A percentile compares a stretch with the other conserved stretches of the same genome.
These are phyloP conservation scores for Aegle marmelos DNA, from an alignment of 345 rosid species.

Conservation along the genomic window DNA sequence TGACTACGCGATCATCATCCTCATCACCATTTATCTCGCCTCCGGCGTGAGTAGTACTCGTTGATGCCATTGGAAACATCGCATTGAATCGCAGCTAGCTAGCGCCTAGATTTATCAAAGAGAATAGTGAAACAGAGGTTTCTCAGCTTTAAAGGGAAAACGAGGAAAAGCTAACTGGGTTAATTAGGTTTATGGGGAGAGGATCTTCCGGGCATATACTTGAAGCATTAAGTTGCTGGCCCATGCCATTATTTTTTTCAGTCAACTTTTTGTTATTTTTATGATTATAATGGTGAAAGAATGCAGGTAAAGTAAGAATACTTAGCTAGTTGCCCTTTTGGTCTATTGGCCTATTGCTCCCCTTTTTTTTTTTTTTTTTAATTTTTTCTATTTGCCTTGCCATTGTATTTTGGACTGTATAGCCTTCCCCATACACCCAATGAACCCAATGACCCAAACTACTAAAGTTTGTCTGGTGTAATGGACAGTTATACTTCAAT, in stretches of 20 bases:
- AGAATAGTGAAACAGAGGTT: constrained; percentile 1
- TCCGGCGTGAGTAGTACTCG: not conserved
- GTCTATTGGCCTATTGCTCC: not conserved
- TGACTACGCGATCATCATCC: not conserved
- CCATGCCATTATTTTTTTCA: constrained; percentile 1
- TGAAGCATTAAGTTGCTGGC: constrained; percentile 32
- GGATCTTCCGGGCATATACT: constrained; percentile 48
- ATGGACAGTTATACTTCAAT: not conserved
- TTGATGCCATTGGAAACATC: constrained; percentile 6
- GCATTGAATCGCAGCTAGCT: not conserved
- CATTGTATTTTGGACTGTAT: constrained; percentile 1
- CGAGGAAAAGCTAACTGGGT: not conserved
- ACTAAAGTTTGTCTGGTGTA: too few relatives aligned
- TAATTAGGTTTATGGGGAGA: constrained; percentile 4
- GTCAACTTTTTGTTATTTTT: constrained; percentile 8
- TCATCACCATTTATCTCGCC: constrained; percentile 13
- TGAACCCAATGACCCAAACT: too few relatives aligned
- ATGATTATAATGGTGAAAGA: not conserved
- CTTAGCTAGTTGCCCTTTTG: not conserved
- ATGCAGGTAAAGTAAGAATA: not conserved
- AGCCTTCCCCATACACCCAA: not conserved
- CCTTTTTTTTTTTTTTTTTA: not conserved
- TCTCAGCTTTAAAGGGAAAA: constrained; percentile 7
- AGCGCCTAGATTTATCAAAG: constrained; percentile 10
- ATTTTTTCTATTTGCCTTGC: not conserved